Evolutionary conservation across 148 eudicot species (phyloP).

Genomic region (Cornus florida): DNA sequence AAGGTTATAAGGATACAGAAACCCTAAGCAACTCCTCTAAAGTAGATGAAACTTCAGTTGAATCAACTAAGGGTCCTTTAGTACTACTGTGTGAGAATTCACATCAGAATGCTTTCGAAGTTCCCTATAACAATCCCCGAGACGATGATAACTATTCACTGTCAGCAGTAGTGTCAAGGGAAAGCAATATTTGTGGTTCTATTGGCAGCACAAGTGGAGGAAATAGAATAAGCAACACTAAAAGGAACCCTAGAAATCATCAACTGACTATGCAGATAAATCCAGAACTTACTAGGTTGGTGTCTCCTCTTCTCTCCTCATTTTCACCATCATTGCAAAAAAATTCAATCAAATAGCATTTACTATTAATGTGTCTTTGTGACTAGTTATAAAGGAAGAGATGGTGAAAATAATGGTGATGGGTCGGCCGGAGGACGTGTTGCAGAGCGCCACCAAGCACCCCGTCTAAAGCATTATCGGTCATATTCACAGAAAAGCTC

Average conservation of each 20-base stretch:
- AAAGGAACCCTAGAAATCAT: not conserved
- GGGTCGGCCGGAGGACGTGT: not conserved
- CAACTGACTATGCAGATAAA: not conserved
- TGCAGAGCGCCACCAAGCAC: too few relatives aligned
- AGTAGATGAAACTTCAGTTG: not conserved
- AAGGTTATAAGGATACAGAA: not conserved
- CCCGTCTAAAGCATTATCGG: not conserved
- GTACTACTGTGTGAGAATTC: not conserved
- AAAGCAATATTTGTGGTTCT: not conserved
- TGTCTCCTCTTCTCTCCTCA: too few relatives aligned
- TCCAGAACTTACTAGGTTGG: not conserved
- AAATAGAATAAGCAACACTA: not conserved
- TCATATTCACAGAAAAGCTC: not conserved
- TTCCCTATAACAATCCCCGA: not conserved
- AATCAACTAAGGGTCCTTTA: not conserved
- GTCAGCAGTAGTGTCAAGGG: not conserved
- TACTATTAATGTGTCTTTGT: not conserved
- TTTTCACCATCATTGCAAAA: too few relatives aligned
- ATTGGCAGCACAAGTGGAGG: not conserved
- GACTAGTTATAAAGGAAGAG: not conserved
- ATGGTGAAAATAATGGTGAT: not conserved
- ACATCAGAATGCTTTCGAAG: not conserved
- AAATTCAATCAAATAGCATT: too few relatives aligned
- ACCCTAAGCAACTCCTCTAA: not conserved
- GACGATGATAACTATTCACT: conserved; percentile 4